phyloP scores from a whole-genome alignment of 768 basidiomycete species.

The Crepidotus variabilis region DNA sequence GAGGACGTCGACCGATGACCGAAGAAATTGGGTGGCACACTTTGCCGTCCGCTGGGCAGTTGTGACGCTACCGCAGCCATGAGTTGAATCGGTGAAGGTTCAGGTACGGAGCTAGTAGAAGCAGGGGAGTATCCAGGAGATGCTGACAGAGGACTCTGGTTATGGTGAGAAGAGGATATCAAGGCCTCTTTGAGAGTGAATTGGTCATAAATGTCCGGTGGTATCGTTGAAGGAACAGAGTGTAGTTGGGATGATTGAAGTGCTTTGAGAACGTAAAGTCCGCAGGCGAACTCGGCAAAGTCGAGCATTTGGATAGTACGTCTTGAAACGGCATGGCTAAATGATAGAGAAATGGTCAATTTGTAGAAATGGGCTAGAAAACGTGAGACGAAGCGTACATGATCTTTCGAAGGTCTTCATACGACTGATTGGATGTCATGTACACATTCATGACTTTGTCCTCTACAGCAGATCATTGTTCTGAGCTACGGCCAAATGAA shows the following conservation, averaged over 20 bases:
- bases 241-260: slow-evolving; percentile 29
- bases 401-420: slow-evolving; percentile 56
- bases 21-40: not conserved
- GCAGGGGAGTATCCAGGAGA: not conserved
- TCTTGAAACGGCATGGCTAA: slow-evolving; percentile 3
- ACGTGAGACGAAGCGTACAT: slow-evolving; percentile 38
- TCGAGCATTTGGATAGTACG: slow-evolving; percentile 48
- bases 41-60: not conserved
- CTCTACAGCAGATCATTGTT: slow-evolving; percentile 37
- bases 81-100: not conserved
- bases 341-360: not conserved
- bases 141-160: not conserved
- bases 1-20: not conserved
- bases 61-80: not conserved
- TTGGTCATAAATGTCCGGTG: slow-evolving; percentile 25
- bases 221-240: slow-evolving; percentile 27
- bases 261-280: slow-evolving; percentile 60
- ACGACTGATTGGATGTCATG: slow-evolving; percentile 54
- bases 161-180: slow-evolving; percentile 1
- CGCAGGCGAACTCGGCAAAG: slow-evolving; percentile 64
- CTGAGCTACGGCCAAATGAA: not conserved
- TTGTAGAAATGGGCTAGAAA: not conserved
- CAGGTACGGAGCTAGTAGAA: not conserved
- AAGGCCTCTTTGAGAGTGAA: slow-evolving; percentile 15
- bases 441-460: slow-evolving; percentile 62